Conservation (phyloP, 2,329 filamentous ascomycete species). For the Davidsoniella eucalypti region DNA sequence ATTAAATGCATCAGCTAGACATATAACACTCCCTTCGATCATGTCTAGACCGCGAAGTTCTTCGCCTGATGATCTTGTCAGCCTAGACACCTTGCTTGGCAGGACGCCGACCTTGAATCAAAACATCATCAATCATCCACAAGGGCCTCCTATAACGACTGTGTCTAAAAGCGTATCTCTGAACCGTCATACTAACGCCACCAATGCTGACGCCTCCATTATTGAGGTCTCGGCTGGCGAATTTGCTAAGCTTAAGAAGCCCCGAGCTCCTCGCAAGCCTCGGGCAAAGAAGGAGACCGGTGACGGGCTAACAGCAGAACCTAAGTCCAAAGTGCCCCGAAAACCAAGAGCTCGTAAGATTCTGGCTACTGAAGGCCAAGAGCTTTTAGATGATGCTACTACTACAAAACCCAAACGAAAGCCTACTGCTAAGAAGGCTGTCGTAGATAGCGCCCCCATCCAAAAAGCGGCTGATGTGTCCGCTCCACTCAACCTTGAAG, state of each 20-base stretch:
- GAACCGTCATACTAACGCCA: too few relatives aligned
- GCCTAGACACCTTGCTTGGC: neutral
- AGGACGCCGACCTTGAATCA: neutral
- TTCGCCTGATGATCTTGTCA: conserved; percentile 3
- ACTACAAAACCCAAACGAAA: neutral
- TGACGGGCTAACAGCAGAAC: neutral
- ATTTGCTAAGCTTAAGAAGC: neutral
- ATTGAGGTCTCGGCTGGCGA: conserved; percentile 5
- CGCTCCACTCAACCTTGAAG: conserved; percentile 7
- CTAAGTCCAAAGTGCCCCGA: conserved; percentile 2
- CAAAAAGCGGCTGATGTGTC: neutral
- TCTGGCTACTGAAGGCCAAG: neutral
- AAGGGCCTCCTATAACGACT: too few relatives aligned
- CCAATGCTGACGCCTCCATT: conserved; percentile 3
- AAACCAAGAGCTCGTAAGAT: neutral
- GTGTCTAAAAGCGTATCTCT: too few relatives aligned
- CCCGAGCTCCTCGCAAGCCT: neutral
- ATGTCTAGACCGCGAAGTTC: neutral
- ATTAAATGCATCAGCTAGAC: too few relatives aligned
- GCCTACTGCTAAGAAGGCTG: neutral
- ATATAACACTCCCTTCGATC: too few relatives aligned
- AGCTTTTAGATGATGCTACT: neutral
- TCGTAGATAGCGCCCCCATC: neutral
- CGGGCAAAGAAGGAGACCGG: neutral
- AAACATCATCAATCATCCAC: too few relatives aligned